Conservation (phyloP, 768 basidiomycete species). For the Saitozyma podzolica region DNA sequence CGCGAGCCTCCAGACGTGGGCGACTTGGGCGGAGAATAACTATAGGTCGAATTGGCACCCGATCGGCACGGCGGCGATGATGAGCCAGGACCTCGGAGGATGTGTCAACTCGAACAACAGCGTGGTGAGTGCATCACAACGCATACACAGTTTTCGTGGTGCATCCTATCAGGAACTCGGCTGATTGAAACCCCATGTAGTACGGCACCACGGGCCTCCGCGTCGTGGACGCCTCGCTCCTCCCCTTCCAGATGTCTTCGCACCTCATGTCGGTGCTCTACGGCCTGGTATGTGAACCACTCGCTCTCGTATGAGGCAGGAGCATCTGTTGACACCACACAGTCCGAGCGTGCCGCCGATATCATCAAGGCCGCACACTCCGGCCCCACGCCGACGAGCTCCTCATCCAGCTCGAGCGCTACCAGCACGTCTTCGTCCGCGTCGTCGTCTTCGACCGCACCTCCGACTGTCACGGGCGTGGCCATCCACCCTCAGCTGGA, state of each 20-base stretch:
- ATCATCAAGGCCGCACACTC: slow-evolving; percentile 38
- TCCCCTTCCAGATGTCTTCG: slow-evolving; percentile 45
- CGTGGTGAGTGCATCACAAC: slow-evolving; percentile 22
- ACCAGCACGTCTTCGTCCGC: slow-evolving; percentile 1
- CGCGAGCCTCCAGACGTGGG: slow-evolving; percentile 21
- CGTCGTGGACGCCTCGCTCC: slow-evolving; percentile 41
- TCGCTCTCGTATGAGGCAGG: not conserved
- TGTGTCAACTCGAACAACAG: slow-evolving; percentile 34
- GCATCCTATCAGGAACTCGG: not conserved
- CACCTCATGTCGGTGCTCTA: slow-evolving; percentile 44
- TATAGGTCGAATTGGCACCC: slow-evolving; percentile 45
- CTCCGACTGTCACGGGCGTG: slow-evolving; percentile 13
- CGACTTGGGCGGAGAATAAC: slow-evolving; percentile 29
- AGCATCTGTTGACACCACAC: not conserved
- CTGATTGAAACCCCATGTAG: not conserved
- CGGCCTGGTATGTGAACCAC: slow-evolving; percentile 29
- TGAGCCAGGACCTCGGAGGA: slow-evolving; percentile 40
- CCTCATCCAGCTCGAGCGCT: slow-evolving; percentile 9
- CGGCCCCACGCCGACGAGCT: slow-evolving; percentile 8
- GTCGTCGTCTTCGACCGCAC: not conserved
- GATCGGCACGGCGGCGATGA: slow-evolving; percentile 47
- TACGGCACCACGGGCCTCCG: slow-evolving; percentile 39
- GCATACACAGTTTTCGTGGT: not conserved
- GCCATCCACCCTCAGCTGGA: slow-evolving; percentile 37
- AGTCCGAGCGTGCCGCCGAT: slow-evolving; percentile 44